Evolutionary conservation across 2,329 filamentous ascomycete species (phyloP).

Genomic region (Didymellaceae sp.): DNA sequence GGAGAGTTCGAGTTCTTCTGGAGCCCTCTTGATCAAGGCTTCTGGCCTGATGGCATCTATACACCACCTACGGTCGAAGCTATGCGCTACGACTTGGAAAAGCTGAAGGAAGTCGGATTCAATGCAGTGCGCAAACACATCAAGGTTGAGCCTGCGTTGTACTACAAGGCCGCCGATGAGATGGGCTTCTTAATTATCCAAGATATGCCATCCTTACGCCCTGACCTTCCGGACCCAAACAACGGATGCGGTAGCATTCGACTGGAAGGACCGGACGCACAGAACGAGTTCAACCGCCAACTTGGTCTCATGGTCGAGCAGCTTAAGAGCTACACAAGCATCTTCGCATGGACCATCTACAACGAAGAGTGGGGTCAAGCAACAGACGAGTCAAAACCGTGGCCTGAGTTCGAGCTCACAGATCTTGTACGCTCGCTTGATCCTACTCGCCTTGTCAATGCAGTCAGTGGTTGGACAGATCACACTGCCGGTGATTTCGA

Average conservation of each 20-base stretch:
- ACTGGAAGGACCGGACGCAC: slow-evolving; percentile 51
- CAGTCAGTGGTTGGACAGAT: slow-evolving; percentile 71
- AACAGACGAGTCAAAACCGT: slow-evolving; percentile 44
- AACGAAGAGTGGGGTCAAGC: slow-evolving; percentile 76
- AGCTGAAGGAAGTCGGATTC: slow-evolving; percentile 70
- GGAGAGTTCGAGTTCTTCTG: slow-evolving; percentile 73
- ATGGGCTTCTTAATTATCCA: slow-evolving; percentile 72
- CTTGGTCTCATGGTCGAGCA: slow-evolving; percentile 67
- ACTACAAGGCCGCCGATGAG: slow-evolving; percentile 71
- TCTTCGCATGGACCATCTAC: slow-evolving; percentile 72
- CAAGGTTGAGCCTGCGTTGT: slow-evolving; percentile 71
- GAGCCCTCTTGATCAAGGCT: slow-evolving; percentile 73
- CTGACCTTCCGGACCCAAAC: slow-evolving; percentile 25
- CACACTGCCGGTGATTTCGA: slow-evolving; percentile 70
- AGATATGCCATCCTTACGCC: slow-evolving; percentile 70
- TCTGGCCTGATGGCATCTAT: slow-evolving; percentile 74
- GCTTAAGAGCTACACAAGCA: slow-evolving; percentile 69
- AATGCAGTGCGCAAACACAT: slow-evolving; percentile 77
- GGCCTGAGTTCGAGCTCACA: slow-evolving; percentile 65
- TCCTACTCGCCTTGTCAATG: slow-evolving; percentile 68
- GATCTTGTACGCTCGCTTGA: slow-evolving; percentile 64
- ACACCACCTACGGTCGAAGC: slow-evolving; percentile 70
- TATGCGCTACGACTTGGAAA: slow-evolving; percentile 69
- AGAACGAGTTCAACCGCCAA: slow-evolving; percentile 70
- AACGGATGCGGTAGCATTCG: slow-evolving; percentile 22